Conservation (phyloP, 139 green algal genomes). For the Picochlorum sp. region DNA sequence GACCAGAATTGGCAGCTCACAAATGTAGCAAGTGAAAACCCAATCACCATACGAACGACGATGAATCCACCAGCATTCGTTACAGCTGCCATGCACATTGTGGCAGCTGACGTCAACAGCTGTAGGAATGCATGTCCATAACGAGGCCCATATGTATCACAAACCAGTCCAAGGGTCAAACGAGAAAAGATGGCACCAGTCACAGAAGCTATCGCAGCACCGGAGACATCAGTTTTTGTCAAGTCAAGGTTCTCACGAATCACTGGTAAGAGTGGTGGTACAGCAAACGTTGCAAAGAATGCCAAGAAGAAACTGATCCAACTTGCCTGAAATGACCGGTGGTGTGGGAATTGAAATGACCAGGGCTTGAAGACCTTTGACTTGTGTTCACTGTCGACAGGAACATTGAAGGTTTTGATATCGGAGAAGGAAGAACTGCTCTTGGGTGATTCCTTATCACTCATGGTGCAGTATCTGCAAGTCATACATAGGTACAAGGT, state of each 20-base stretch:
- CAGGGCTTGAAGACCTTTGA: conserved; percentile 24
- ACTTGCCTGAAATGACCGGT: conserved; percentile 37
- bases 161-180: conserved; percentile 42
- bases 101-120: conserved; percentile 24
- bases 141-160: conserved; percentile 70
- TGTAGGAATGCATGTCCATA: conserved; percentile 40
- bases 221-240: conserved; percentile 47
- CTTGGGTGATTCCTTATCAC: too few relatives aligned
- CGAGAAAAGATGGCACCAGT: conserved; percentile 38
- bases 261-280: conserved; percentile 65
- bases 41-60: conserved; percentile 32
- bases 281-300: conserved; percentile 90
- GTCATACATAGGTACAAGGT: too few relatives aligned
- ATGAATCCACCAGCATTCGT: conserved; percentile 59
- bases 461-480: too few relatives aligned
- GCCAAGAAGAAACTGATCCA: conserved; percentile 83
- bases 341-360: not conserved
- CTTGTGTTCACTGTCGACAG: conserved; percentile 71
- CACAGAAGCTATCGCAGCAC: conserved; percentile 32
- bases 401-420: conserved; percentile 27
- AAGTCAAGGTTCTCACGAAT: conserved; percentile 73
- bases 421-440: too few relatives aligned
- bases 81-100: conserved; percentile 32
- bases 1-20: conserved; percentile 88
- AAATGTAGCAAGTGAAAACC: conserved; percentile 74